phyloP scores from a whole-genome alignment of 495 filamentous ascomycete species.

The Penicillium steckii region DNA sequence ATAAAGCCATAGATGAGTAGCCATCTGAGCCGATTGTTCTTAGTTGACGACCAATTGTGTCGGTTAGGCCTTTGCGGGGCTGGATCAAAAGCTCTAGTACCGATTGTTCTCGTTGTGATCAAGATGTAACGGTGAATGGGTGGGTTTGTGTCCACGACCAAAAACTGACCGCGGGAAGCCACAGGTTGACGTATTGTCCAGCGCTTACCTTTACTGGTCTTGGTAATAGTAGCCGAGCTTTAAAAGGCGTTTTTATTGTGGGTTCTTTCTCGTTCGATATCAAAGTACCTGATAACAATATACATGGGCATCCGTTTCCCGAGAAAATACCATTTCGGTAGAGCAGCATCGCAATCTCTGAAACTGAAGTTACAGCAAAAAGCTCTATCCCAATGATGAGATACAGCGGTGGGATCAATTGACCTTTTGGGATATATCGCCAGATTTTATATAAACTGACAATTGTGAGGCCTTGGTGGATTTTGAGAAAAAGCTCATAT shows the following conservation, averaged over 20 bases:
- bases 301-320: conserved; percentile 14
- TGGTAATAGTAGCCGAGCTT: conserved; percentile 23
- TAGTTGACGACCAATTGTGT: too few relatives aligned
- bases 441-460: conserved; percentile 26
- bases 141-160: conserved; percentile 34
- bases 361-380: conserved; percentile 18
- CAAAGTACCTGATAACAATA: conserved; percentile 18
- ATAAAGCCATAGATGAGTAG: too few relatives aligned
- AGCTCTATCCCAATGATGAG: conserved; percentile 23
- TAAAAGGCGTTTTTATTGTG: conserved; percentile 8
- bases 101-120: too few relatives aligned
- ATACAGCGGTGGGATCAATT: conserved; percentile 16
- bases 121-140: conserved; percentile 39
- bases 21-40: too few relatives aligned
- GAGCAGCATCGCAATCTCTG: conserved; percentile 16
- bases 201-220: conserved; percentile 28
- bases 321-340: conserved; percentile 29
- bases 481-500: conserved; percentile 36
- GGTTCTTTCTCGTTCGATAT: conserved; percentile 10
- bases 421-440: conserved; percentile 17
- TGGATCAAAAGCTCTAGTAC: too few relatives aligned
- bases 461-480: conserved; percentile 25
- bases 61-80: too few relatives aligned
- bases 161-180: conserved; percentile 31
- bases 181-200: conserved; percentile 41